Evolutionary conservation across 495 filamentous ascomycete species (phyloP).

Genomic region (Diplogelasinospora grovesii): DNA sequence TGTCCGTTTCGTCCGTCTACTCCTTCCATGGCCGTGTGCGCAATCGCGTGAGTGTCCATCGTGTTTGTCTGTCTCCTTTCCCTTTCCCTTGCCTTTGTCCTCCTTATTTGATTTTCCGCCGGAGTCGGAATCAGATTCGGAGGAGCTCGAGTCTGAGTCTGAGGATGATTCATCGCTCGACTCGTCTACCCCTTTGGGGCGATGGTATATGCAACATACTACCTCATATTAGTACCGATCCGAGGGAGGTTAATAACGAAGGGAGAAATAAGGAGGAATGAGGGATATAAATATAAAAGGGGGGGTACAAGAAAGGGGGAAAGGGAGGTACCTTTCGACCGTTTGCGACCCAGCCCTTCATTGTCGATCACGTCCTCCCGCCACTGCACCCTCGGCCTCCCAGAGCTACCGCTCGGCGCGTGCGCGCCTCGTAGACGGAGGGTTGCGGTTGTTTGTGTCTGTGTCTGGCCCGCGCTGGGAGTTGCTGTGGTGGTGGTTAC

Average conservation of each 20-base stretch:
- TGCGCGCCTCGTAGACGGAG: slow-evolving; percentile 41
- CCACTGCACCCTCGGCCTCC: too few relatives aligned
- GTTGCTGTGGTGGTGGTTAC: slow-evolving; percentile 1
- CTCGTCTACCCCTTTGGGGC: slow-evolving; percentile 73
- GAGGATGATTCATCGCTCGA: slow-evolving; percentile 73
- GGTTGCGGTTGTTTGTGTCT: slow-evolving; percentile 31
- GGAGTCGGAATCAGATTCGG: slow-evolving; percentile 37
- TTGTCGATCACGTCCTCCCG: slow-evolving; percentile 93
- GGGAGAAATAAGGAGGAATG: too few relatives aligned
- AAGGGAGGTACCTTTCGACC: slow-evolving; percentile 69
- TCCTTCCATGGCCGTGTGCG: slow-evolving; percentile 22
- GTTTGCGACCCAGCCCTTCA: slow-evolving; percentile 89
- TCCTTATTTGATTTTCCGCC: slow-evolving; percentile 19
- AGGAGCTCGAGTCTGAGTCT: slow-evolving; percentile 44
- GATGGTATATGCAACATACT: slow-evolving; percentile 99
- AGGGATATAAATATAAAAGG: background rate
- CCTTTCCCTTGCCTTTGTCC: slow-evolving; percentile 9
- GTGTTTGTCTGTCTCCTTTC: slow-evolving; percentile 25
- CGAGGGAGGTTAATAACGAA: background rate
- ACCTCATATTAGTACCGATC: background rate
- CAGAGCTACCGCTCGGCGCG: slow-evolving; percentile 33
- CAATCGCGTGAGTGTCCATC: slow-evolving; percentile 34
- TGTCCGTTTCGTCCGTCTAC: slow-evolving; percentile 23
- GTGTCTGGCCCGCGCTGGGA: too few relatives aligned
- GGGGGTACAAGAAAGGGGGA: background rate